Conservation (phyloP, 2,329 filamentous ascomycete species). For the Dothistroma pini region DNA sequence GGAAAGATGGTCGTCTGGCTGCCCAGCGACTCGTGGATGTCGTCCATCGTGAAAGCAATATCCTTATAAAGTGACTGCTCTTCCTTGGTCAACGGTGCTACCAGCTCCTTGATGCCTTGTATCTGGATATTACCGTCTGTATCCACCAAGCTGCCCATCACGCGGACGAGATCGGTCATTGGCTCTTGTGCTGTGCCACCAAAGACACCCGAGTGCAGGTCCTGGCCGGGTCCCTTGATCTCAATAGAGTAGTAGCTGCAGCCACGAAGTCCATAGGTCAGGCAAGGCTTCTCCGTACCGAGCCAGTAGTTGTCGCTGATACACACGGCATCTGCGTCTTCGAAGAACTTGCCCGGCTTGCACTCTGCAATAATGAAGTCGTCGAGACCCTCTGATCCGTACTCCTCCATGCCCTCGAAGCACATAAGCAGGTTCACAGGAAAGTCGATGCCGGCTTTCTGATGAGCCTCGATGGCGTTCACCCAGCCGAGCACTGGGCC, state of each 20-base stretch:
- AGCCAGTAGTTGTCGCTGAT: conserved; percentile 99
- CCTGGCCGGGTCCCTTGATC: conserved; percentile 84
- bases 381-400: conserved; percentile 92
- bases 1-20: conserved; percentile 81
- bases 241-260: conserved; percentile 98
- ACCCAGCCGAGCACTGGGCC: conserved; percentile 95
- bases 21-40: conserved; percentile 86
- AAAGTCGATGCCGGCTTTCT: conserved; percentile 90
- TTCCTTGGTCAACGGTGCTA: conserved; percentile 80
- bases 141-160: conserved; percentile 82
- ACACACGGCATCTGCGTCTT: conserved; percentile 91
- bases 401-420: conserved; percentile 99
- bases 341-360: conserved; percentile 76
- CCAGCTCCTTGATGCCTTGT: conserved; percentile 88
- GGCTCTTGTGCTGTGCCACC: conserved; percentile 95
- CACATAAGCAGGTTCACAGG: conserved; percentile 99
- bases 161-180: conserved; percentile 88
- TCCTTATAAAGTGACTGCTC: conserved; percentile 83
- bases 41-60: conserved; percentile 96
- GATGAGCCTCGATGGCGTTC: conserved; percentile 96
- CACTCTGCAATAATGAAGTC: conserved; percentile 90
- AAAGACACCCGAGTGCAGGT: conserved; percentile 95
- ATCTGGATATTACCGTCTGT: conserved; percentile 89
- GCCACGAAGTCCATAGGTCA: conserved; percentile 94
- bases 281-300: conserved; percentile 94